Conservation (phyloP, 108 stramenopile genomes). For the Nitzschia palea region DNA sequence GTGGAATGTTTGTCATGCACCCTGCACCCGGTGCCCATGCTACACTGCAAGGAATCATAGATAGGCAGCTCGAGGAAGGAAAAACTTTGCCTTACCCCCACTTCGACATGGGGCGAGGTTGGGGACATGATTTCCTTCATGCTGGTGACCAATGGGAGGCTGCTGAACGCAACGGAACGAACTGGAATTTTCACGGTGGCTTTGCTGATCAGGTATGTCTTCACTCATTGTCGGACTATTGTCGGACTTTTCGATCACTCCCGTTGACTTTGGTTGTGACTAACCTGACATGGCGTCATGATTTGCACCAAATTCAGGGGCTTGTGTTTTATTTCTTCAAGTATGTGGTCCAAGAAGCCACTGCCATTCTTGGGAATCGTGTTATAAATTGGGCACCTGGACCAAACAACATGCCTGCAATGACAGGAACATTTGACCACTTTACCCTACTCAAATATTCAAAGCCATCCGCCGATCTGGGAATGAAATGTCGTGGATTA, state of each 20-base stretch:
- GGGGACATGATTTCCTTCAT: slow-evolving; percentile 9
- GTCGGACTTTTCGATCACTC: too few species aligned
- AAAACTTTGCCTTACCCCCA: not conserved
- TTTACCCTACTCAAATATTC: not conserved
- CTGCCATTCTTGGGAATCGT: slow-evolving; percentile 5
- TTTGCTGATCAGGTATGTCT: slow-evolving; percentile 22
- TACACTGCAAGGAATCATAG: slow-evolving; percentile 7
- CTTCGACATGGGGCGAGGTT: not conserved
- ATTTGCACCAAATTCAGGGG: too few species aligned
- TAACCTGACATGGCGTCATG: too few species aligned
- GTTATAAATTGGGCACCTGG: slow-evolving; percentile 18
- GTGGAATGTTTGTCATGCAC: slow-evolving; percentile 28
- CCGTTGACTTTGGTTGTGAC: too few species aligned
- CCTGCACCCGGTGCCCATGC: slow-evolving; percentile 14
- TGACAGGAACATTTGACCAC: not conserved
- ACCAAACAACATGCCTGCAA: not conserved
- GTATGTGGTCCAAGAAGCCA: slow-evolving; percentile 17
- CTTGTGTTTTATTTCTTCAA: slow-evolving; percentile 43
- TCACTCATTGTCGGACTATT: too few species aligned
- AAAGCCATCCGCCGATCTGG: not conserved
- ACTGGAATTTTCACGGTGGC: slow-evolving; percentile 22
- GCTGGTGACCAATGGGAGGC: not conserved
- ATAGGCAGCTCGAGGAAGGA: not conserved
- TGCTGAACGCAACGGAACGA: slow-evolving; percentile 5
- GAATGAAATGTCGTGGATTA: not conserved